A percentile compares a stretch with the other conserved stretches of the same genome.
Evolutionary conservation across 192 early-diverging fungal genomes (phyloP).

Genomic region (Entophlyctis luteolus): DNA sequence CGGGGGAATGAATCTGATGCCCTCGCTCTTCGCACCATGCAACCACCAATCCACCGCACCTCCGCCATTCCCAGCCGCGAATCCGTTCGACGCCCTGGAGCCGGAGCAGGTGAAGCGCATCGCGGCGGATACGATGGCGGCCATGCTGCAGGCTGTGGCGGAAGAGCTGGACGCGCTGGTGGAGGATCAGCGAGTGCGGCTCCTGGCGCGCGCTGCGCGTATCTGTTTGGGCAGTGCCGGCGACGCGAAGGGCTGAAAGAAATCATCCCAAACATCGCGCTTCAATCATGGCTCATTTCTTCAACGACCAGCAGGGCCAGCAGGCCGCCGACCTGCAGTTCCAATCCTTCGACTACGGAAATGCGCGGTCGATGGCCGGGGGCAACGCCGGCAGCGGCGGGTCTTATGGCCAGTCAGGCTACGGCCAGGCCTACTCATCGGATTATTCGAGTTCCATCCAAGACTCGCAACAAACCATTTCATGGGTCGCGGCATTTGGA

Average conservation of each 20-base stretch:
- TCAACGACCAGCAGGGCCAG: neutral
- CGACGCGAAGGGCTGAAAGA: neutral
- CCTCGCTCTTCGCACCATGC: neutral
- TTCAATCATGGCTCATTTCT: neutral
- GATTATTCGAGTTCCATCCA: too few species aligned
- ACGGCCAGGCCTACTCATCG: neutral
- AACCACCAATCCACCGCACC: neutral
- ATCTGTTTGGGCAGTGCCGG: neutral
- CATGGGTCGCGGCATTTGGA: conserved; percentile 70
- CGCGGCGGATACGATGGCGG: conserved; percentile 24
- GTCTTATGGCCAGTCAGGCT: neutral
- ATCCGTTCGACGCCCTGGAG: conserved; percentile 34
- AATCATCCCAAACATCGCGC: neutral
- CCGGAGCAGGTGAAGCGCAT: conserved; percentile 26
- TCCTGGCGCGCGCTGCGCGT: conserved; percentile 16
- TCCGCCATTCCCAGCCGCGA: conserved; percentile 20
- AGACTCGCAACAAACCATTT: neutral
- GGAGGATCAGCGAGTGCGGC: conserved; percentile 19
- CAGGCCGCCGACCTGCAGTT: neutral
- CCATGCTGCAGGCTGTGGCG: conserved; percentile 7
- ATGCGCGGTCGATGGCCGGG: too few species aligned
- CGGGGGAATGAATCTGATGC: neutral
- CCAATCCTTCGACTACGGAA: conserved; percentile 1
- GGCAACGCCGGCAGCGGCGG: neutral
- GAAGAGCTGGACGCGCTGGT: conserved; percentile 27